These are phyloP conservation scores for Trichoderma sp. DNA, from an alignment of 2,329 filamentous ascomycete genomes.

Conservation along the genomic window DNA sequence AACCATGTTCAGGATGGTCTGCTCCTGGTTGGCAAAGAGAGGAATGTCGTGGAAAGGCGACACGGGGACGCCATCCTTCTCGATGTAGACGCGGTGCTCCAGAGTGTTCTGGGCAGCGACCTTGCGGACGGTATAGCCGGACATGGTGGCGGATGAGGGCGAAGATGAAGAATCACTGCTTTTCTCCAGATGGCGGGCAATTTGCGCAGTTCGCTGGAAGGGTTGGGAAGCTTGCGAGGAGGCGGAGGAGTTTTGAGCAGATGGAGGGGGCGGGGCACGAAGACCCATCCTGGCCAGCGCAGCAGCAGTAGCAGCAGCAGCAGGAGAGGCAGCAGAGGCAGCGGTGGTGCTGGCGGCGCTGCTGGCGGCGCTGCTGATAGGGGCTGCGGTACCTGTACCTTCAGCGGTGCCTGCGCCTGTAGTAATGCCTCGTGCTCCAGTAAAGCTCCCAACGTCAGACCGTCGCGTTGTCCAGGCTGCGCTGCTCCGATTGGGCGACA, in stretches of 20 bases:
- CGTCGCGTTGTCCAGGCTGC: background rate
- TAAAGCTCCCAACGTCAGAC: background rate
- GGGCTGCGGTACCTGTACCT: background rate
- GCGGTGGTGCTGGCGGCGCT: background rate
- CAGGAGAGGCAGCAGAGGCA: background rate
- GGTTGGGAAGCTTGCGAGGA: slow-evolving; percentile 39
- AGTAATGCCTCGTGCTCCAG: background rate
- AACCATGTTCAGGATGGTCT: slow-evolving; percentile 97
- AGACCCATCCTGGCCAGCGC: slow-evolving; percentile 25
- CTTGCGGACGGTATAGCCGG: slow-evolving; percentile 76
- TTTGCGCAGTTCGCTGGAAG: slow-evolving; percentile 49
- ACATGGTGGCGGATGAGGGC: slow-evolving; percentile 43
- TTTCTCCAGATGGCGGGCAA: slow-evolving; percentile 49
- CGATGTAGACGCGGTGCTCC: slow-evolving; percentile 95
- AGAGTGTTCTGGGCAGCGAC: slow-evolving; percentile 86
- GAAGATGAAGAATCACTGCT: slow-evolving; percentile 22
- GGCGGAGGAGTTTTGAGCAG: slow-evolving; percentile 26
- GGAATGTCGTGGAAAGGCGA: slow-evolving; percentile 99
- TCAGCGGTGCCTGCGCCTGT: background rate
- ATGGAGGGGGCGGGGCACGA: slow-evolving; percentile 41
- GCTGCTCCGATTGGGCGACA: slow-evolving; percentile 19
- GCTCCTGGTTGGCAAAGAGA: slow-evolving; percentile 92
- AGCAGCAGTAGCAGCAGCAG: background rate
- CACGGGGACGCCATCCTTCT: slow-evolving; percentile 92
- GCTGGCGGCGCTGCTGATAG: background rate